Percentiles rank a stretch among this genome's conserved stretches.
These are phyloP conservation scores for Salix brachista DNA, from an alignment of 345 rosid genomes.

Conservation along the genomic window DNA sequence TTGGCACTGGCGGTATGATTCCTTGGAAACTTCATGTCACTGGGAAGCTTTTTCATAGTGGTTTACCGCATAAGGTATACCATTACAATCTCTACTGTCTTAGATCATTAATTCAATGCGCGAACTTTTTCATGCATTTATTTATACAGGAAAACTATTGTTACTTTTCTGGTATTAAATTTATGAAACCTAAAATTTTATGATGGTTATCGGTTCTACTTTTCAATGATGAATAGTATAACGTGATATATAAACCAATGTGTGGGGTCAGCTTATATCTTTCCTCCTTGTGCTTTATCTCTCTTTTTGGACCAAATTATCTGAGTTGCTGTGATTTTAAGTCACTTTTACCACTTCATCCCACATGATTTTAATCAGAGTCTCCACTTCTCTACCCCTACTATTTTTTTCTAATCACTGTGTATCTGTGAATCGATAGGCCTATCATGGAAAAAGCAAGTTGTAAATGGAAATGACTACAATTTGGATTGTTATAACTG, in stretches of 20 bases:
- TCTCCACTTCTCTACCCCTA: not conserved
- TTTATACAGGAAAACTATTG: not conserved
- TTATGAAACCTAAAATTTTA: not conserved
- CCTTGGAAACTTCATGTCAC: conserved; percentile 93
- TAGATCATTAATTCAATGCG: not conserved
- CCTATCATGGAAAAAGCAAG: not conserved
- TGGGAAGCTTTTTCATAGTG: conserved; percentile 96
- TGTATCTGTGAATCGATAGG: not conserved
- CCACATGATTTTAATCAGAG: not conserved
- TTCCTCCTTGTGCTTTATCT: not conserved
- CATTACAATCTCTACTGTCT: not conserved
- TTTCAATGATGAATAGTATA: not conserved
- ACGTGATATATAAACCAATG: not conserved
- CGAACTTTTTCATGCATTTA: not conserved
- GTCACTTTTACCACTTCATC: not conserved
- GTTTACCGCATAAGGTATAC: conserved; percentile 83
- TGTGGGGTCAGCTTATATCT: not conserved
- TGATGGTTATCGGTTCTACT: not conserved
- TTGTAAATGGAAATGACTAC: not conserved
- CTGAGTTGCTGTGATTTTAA: not conserved
- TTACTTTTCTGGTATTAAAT: not conserved
- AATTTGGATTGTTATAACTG: not conserved
- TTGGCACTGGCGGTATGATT: conserved; percentile 97
- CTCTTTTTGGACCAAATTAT: not conserved
- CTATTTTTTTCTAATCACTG: not conserved